Percentiles rank a stretch among this genome's conserved stretches.
Evolutionary conservation across 2,329 filamentous ascomycete genomes (phyloP).

Genomic region (Microdochium paspali): DNA sequence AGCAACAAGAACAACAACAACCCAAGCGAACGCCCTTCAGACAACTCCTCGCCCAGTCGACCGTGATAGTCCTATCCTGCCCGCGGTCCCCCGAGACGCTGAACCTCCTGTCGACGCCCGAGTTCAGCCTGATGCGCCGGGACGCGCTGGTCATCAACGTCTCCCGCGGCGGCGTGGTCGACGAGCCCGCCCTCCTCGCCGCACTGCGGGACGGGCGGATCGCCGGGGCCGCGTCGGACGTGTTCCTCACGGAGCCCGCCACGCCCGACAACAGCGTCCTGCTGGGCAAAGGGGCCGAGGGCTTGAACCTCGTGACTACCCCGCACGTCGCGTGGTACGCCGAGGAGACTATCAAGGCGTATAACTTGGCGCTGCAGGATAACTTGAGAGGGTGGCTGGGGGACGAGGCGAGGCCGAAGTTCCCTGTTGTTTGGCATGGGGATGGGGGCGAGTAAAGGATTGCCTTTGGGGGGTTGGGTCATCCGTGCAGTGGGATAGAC

Average conservation of each 20-base stretch:
- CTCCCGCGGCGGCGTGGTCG: constrained; percentile 20
- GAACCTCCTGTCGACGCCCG: constrained; percentile 12
- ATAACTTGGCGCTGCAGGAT: constrained; percentile 11
- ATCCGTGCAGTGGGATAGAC: no score
- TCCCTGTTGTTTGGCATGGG: constrained; percentile 8
- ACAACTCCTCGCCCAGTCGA: constrained; percentile 12
- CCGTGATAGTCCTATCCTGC: constrained; percentile 16
- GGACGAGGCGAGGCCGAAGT: constrained; percentile 9
- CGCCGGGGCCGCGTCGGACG: constrained; percentile 18
- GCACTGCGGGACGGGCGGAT: constrained; percentile 15
- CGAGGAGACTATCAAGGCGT: constrained; percentile 17
- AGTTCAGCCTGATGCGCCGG: constrained; percentile 14
- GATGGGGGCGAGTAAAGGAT: no score
- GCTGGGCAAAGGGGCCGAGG: constrained; percentile 11
- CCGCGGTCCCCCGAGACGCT: constrained; percentile 17
- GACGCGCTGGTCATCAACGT: constrained; percentile 18
- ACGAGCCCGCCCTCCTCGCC: constrained; percentile 16
- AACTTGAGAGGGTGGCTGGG: constrained; percentile 15
- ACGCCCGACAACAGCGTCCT: constrained; percentile 8
- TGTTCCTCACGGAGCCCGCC: constrained; percentile 17
- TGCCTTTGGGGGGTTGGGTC: no score
- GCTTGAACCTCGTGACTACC: constrained; percentile 18
- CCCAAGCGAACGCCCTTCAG: constrained; percentile 13
- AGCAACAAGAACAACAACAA: background rate
- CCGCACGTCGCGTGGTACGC: constrained; percentile 21